Evolutionary conservation across 768 basidiomycete genomes (phyloP), one percentile per base, ranked within the genome.

Genomic region (Termitomyces eurrhizus): DNA sequence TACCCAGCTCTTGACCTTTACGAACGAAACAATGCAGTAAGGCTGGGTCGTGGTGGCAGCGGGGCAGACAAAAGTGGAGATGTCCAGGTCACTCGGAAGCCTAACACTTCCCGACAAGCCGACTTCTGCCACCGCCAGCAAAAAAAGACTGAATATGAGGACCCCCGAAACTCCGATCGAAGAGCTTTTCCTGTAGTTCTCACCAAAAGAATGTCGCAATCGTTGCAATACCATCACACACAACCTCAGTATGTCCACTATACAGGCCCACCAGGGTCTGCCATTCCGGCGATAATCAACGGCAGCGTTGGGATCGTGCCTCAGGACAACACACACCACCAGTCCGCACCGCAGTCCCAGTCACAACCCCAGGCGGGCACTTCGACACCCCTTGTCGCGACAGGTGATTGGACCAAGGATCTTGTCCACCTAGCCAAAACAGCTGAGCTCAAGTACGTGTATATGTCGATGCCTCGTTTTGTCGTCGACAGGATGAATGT

Each of bases 371-470:
- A 74, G 57, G 50, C 73, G 64, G 53, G 67, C 66, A 55, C 67
- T 52, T 62, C 69, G 37, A 63, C 66, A 6, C 85, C 87, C n/a
- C 73, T 92, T 54, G 80, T 93, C 52, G 90, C 92, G 4, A 87
- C 84, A 21, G 92, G 90, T 9, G 90, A 93, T 72, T 93, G 92
- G 92, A 92, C 90, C 32, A 89, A 88, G 66, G 89, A 92, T 72
- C 80, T 93, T 46, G 88, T 93, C 36, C 89, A 93, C 56, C 80
- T 93, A 12, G 92, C 92, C 7, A 93, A 90, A 76, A 91, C 89
- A 1, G 92, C 92, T 9, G 92, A 93, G 70, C 80, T 93, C 68
- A 93, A 93, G 92, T 93, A 71, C 66, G 89, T 82, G 26, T 46
- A 37, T 24, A 37, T 33, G 52, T 35, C 55, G 32, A 60, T 60